phyloP scores from a whole-genome alignment of 768 basidiomycete species.

The Lactarius trivialis region DNA sequence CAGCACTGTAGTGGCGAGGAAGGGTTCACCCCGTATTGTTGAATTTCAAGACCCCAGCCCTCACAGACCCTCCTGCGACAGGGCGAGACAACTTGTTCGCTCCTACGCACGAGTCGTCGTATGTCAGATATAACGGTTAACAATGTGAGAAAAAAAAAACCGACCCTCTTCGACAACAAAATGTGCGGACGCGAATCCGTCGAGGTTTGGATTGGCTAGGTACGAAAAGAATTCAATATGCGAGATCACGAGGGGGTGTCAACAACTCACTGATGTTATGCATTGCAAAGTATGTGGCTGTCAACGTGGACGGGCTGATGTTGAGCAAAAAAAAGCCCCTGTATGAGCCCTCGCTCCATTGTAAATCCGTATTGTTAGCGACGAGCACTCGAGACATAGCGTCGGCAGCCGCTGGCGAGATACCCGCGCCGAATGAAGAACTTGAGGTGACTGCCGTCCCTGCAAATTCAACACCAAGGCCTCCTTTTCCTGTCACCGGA shows the following conservation, averaged over 20 bases:
- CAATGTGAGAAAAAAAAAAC: background rate
- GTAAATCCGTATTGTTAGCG: conserved; percentile 41
- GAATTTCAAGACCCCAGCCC: conserved; percentile 40
- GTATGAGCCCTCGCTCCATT: conserved; percentile 56
- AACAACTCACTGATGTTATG: conserved; percentile 37
- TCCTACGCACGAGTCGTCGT: conserved; percentile 27
- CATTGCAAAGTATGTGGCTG: conserved; percentile 53
- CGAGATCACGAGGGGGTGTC: background rate
- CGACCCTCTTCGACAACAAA: conserved; percentile 34
- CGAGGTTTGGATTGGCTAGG: conserved; percentile 38
- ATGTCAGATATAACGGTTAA: background rate
- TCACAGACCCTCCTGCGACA: conserved; percentile 41
- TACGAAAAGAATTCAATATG: background rate
- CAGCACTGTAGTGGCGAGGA: conserved; percentile 32
- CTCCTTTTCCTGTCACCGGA: conserved; percentile 41
- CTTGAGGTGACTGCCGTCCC: conserved; percentile 52
- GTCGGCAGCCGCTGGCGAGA: conserved; percentile 36
- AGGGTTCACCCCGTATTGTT: conserved; percentile 7
- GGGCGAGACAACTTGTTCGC: conserved; percentile 44
- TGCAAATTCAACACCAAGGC: conserved; percentile 54
- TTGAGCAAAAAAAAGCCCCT: conserved; percentile 54
- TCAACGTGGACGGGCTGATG: conserved; percentile 39
- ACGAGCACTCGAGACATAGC: conserved; percentile 35
- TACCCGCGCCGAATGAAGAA: conserved; percentile 40
- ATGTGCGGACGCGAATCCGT: conserved; percentile 39